Evolutionary conservation across 2,329 filamentous ascomycete genomes (phyloP).

Genomic region (Trichoderma koningiopsis): DNA sequence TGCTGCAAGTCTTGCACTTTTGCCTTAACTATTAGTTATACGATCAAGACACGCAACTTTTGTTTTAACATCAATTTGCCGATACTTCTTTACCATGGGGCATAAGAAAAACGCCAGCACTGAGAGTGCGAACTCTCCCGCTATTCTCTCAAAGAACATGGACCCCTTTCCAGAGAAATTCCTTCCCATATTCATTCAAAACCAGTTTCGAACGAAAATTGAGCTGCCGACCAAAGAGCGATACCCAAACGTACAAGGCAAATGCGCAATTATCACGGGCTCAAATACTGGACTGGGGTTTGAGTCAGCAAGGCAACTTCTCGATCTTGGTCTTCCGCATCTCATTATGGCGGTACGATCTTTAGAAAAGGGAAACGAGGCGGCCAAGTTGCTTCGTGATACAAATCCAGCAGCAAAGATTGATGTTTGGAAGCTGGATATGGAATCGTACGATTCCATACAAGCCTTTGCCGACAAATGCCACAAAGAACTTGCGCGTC

Average conservation of each 20-base stretch:
- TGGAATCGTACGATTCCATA: constrained; percentile 32
- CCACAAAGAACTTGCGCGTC: constrained; percentile 22
- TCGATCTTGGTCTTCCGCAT: constrained; percentile 25
- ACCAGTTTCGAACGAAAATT: background rate
- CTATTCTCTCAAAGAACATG: background rate
- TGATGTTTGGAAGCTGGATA: background rate
- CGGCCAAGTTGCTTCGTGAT: background rate
- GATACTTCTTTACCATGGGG: background rate
- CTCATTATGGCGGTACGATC: background rate
- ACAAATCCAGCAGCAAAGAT: background rate
- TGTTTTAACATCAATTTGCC: background rate
- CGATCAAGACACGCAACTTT: background rate
- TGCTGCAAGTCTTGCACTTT: background rate
- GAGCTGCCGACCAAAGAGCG: constrained; percentile 28
- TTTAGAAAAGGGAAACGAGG: background rate
- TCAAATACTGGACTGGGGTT: constrained; percentile 34
- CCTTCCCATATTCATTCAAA: background rate
- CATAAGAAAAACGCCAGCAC: background rate
- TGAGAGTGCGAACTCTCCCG: background rate
- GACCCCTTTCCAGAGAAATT: background rate
- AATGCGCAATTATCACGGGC: constrained; percentile 33
- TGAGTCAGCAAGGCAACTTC: constrained; percentile 32
- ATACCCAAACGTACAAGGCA: constrained; percentile 27
- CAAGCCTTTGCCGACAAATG: constrained; percentile 29
- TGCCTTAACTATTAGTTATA: background rate